phyloP scores from a whole-genome alignment of 2,329 filamentous ascomycete genomes.

The Aspergillus sp. region DNA sequence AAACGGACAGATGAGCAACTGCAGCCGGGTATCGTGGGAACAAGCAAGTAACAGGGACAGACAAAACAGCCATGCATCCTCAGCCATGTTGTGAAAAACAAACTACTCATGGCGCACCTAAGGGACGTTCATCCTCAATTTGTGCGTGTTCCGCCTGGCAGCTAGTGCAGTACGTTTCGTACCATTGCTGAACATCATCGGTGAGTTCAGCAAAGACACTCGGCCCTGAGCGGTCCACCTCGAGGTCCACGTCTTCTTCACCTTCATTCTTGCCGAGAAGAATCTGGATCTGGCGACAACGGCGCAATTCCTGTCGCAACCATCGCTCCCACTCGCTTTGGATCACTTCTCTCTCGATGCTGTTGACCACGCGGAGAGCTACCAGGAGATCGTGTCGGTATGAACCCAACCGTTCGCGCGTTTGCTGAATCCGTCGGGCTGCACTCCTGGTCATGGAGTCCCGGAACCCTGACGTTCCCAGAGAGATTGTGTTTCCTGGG shows the following conservation, averaged over 20 bases:
- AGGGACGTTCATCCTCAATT: constrained; percentile 25
- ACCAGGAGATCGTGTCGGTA: constrained; percentile 91
- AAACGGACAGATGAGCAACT: constrained; percentile 19
- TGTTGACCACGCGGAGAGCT: constrained; percentile 85
- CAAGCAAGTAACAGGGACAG: constrained; percentile 15
- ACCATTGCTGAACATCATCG: constrained; percentile 56
- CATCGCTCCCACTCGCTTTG: constrained; percentile 91
- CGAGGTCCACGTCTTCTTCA: constrained; percentile 25
- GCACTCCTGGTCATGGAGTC: constrained; percentile 36
- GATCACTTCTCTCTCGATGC: constrained; percentile 81
- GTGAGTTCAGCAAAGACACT: constrained; percentile 37
- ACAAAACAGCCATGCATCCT: constrained; percentile 1
- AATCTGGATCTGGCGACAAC: constrained; percentile 66
- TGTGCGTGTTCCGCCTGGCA: constrained; percentile 52
- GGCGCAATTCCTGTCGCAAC: constrained; percentile 74
- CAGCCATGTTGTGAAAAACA: background rate
- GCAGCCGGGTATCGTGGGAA: constrained; percentile 36
- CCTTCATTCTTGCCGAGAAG: constrained; percentile 41
- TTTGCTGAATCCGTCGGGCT: constrained; percentile 67
- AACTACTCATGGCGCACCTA: constrained; percentile 21
- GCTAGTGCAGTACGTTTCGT: constrained; percentile 63
- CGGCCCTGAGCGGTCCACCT: constrained; percentile 28
- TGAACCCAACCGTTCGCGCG: constrained; percentile 77
- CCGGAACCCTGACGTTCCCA: constrained; percentile 29
- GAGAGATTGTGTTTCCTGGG: constrained; percentile 32